These are phyloP conservation scores for Bryum argenteum DNA, from an alignment of 225 moss, liverwort and hornwort species.

Conservation along the genomic window DNA sequence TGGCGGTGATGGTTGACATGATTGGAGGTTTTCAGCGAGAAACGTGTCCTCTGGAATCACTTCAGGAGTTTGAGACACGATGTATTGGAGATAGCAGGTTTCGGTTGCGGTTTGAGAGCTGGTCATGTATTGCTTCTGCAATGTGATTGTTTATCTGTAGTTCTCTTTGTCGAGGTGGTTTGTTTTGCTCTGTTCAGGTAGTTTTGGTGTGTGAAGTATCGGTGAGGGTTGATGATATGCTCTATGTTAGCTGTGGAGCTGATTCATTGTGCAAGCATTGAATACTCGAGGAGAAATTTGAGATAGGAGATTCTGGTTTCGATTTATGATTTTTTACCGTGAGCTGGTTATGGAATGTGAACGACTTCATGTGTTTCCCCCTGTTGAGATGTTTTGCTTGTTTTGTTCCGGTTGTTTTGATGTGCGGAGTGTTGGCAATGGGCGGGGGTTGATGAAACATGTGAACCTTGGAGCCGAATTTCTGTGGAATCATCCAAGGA, in stretches of 20 bases:
- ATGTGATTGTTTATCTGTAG: constrained; percentile 1
- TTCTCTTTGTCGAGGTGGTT: background rate
- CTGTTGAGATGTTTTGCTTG: background rate
- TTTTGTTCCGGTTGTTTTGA: background rate
- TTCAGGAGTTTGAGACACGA: background rate
- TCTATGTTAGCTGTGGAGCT: background rate
- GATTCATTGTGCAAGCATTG: background rate
- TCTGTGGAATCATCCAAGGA: background rate
- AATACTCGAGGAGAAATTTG: constrained; percentile 11
- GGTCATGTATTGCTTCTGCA: constrained; percentile 12
- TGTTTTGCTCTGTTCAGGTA: background rate
- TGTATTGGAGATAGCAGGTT: background rate
- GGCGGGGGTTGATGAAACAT: background rate
- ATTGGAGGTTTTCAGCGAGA: constrained; percentile 27
- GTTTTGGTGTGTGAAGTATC: constrained; percentile 8
- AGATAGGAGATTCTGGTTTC: background rate
- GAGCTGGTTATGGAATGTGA: constrained; percentile 11
- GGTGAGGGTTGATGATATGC: constrained; percentile 1
- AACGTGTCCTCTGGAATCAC: background rate
- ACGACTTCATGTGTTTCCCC: background rate
- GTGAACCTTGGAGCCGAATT: constrained; percentile 1
- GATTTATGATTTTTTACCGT: background rate
- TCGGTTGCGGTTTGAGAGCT: constrained; percentile 17
- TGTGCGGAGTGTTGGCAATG: background rate
- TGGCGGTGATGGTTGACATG: background rate